Conservation (phyloP, 257 asterid genomes). For the Fraxinus americana region DNA sequence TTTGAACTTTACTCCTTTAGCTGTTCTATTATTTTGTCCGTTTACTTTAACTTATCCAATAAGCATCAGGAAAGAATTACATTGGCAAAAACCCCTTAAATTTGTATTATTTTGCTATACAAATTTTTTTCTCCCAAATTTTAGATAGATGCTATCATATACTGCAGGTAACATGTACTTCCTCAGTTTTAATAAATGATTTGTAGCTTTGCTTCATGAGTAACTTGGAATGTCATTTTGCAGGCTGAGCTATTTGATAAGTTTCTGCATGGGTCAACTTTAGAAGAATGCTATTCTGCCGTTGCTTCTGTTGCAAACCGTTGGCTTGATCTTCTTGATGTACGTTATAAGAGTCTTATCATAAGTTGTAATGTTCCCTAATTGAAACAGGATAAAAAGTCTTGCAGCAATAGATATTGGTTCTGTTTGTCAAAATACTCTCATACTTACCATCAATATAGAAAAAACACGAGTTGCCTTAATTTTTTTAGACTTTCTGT, state of each 20-base stretch:
- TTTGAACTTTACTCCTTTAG: neutral
- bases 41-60: neutral
- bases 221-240: slow-evolving; percentile 30
- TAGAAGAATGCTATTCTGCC: slow-evolving; percentile 89
- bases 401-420: neutral
- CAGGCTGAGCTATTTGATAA: slow-evolving; percentile 98
- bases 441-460: slow-evolving; percentile 14
- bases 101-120: neutral
- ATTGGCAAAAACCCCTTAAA: neutral
- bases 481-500: slow-evolving; percentile 13
- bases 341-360: slow-evolving; percentile 42
- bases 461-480: neutral
- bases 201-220: slow-evolving; percentile 22
- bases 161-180: neutral
- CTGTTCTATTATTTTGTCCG: neutral
- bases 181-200: slow-evolving; percentile 6
- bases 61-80: neutral
- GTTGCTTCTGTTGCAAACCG: slow-evolving; percentile 97
- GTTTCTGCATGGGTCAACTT: slow-evolving; percentile 88
- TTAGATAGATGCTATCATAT: neutral
- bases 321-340: slow-evolving; percentile 99
- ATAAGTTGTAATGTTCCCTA: slow-evolving; percentile 19
- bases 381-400: slow-evolving; percentile 20
- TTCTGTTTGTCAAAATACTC: slow-evolving; percentile 1
- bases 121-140: neutral